Percentiles rank a stretch among this genome's conserved stretches.
Conservation (phyloP, 306 rosid genomes). For the Abrus pulchellus region DNA sequence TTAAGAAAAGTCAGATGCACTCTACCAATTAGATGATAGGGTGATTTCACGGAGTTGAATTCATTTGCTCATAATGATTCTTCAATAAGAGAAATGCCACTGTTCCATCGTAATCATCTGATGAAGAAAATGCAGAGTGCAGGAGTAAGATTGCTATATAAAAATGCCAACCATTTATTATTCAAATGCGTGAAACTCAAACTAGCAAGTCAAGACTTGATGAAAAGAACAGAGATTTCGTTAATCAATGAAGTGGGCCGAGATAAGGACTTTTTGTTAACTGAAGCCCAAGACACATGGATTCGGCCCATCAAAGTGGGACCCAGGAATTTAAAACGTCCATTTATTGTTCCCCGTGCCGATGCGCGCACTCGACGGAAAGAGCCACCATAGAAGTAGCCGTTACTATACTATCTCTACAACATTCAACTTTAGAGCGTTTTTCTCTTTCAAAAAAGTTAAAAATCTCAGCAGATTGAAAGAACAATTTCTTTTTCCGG, state of each 20-base stretch:
- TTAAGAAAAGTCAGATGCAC: not conserved
- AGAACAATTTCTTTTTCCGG: not conserved
- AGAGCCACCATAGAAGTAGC: slow-evolving; percentile 56
- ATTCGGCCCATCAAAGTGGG: slow-evolving; percentile 46
- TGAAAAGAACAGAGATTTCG: too few species aligned
- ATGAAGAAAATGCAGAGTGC: not conserved
- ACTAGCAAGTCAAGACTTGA: not conserved
- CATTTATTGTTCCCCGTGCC: slow-evolving; percentile 53
- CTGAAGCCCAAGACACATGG: not conserved
- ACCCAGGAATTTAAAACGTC: slow-evolving; percentile 48
- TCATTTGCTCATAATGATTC: not conserved
- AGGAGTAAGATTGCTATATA: not conserved
- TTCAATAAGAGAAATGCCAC: not conserved
- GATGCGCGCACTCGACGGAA: slow-evolving; percentile 54
- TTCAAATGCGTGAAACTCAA: not conserved
- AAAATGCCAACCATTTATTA: not conserved
- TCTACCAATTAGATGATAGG: not conserved
- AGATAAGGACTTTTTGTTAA: not conserved
- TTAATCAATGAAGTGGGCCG: not conserved
- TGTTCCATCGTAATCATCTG: not conserved
- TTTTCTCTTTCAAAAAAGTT: not conserved
- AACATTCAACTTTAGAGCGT: not conserved
- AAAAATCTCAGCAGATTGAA: not conserved
- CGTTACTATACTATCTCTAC: slow-evolving; percentile 53
- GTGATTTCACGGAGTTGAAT: not conserved